phyloP scores from a whole-genome alignment of 2,329 filamentous ascomycete genomes.

The Teratosphaeriaceae sp. region DNA sequence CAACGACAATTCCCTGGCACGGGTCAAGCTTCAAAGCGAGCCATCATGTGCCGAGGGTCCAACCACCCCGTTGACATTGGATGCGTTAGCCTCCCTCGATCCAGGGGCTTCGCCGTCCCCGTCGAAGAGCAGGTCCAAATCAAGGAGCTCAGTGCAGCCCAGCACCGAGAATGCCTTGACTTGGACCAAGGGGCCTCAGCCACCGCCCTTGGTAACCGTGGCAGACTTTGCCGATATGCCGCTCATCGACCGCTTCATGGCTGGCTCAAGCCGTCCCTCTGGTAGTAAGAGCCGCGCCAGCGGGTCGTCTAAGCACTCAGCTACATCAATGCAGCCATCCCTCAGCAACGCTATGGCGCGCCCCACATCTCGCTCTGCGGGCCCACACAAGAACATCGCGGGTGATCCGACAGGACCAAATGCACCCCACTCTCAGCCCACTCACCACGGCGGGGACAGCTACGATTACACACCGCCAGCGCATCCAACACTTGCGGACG shows the following conservation, averaged over 20 bases:
- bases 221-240: not conserved
- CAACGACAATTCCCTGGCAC: not conserved
- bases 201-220: not conserved
- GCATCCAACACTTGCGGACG: constrained; percentile 1
- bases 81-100: not conserved
- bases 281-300: no score
- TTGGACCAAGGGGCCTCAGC: not conserved
- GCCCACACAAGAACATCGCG: no score
- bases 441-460: not conserved
- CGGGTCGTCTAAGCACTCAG: no score
- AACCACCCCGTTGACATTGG: not conserved
- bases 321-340: no score
- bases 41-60: not conserved
- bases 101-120: no score
- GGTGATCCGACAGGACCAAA: no score
- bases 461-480: not conserved
- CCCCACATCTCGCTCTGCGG: no score
- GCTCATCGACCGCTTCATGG: not conserved
- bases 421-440: not conserved
- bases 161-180: not conserved
- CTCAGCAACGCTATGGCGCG: no score
- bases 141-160: not conserved
- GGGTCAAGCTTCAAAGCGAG: not conserved
- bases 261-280: no score
- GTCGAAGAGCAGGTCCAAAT: not conserved